Evolutionary conservation across 345 rosid genomes (phyloP).

Genomic region (Excoecaria agallocha): DNA sequence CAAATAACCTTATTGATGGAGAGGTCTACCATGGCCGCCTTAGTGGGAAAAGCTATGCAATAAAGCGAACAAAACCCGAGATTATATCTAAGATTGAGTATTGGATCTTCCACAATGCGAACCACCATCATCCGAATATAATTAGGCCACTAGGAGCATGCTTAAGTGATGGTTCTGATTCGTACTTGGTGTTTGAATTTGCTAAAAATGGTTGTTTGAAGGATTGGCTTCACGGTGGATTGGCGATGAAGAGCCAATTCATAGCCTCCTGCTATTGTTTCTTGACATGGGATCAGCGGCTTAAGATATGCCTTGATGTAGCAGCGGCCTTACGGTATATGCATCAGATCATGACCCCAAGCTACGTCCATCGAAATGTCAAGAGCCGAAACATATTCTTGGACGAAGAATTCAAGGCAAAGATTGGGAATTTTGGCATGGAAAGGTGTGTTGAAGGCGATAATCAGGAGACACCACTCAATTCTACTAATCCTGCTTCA

Average conservation of each 20-base stretch:
- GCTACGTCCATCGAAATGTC: constrained; percentile 66
- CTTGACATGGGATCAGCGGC: constrained; percentile 86
- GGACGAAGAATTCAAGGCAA: constrained; percentile 86
- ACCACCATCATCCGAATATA: constrained; percentile 69
- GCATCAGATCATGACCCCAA: constrained; percentile 75
- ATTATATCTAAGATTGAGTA: constrained; percentile 47
- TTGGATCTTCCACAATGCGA: constrained; percentile 48
- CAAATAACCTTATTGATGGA: constrained; percentile 71
- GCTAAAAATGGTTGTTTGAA: constrained; percentile 82
- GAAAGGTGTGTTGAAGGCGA: constrained; percentile 46
- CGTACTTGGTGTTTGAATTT: constrained; percentile 68
- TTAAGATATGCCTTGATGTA: constrained; percentile 76
- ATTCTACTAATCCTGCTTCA: constrained; percentile 32
- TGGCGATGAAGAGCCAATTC: constrained; percentile 90
- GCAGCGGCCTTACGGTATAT: constrained; percentile 81
- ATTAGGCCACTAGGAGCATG: constrained; percentile 71
- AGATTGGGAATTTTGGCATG: constrained; percentile 78
- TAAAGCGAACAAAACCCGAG: constrained; percentile 44
- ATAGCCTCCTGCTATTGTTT: constrained; percentile 87
- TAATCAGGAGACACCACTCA: constrained; percentile 21
- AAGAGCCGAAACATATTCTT: constrained; percentile 74
- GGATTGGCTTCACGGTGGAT: constrained; percentile 91
- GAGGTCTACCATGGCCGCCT: constrained; percentile 73
- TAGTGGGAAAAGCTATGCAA: constrained; percentile 73
- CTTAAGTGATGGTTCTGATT: constrained; percentile 37